Evolutionary conservation across 768 basidiomycete genomes (phyloP), one percentile per base, ranked within the genome.

Genomic region (Cystofilobasidium capitatum): DNA sequence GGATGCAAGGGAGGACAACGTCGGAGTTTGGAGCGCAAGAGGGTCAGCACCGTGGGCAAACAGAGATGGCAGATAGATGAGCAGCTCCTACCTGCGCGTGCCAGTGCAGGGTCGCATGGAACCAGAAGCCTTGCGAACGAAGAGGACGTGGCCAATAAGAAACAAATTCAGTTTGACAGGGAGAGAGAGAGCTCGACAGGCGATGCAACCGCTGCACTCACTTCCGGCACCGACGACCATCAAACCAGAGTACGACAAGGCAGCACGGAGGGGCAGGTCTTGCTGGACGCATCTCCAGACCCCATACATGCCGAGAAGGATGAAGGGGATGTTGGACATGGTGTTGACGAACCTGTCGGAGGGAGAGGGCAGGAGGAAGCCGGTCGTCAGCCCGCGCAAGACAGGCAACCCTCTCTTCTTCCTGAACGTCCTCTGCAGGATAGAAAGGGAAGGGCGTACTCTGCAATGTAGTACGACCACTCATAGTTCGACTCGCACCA

Each of bases 191-290:
- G 22, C 16, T 17, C 29, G 22, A 49, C 16, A 49, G 47, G 29
- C 22, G 16, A 49, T 29, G 37, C 16, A 61, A 26, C 29, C 3
- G 39, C 39, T 29, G 24, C 20, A 61, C 59, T 20, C 6, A 61
- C 59, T 61, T 36, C 59, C 59, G 31, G 31, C 59, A 20, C 59
- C 59, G 39, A 61, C 59, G 37, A 61, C 39, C 17, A 40, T 13
- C 22, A 61, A 29, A 1, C 59, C 59, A 1, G 22, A 10, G 31
- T 61, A 61, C 31, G 59, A 40, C 17, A 61, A 26, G 20, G 59
- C 24, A 2, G 29, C 26, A 1, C 59, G 39, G n/a, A 45, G 59
- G 22, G 59, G 39, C 36, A 61, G 17, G 24, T 24, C 59, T 20
- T 33, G 29, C 36, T 59, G 22, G 22, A 59, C 8, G 7, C 20